Evolutionary conservation across 768 basidiomycete species (phyloP), one percentile per base, ranked within the genome.

Genomic region (Mycena belliarum): DNA sequence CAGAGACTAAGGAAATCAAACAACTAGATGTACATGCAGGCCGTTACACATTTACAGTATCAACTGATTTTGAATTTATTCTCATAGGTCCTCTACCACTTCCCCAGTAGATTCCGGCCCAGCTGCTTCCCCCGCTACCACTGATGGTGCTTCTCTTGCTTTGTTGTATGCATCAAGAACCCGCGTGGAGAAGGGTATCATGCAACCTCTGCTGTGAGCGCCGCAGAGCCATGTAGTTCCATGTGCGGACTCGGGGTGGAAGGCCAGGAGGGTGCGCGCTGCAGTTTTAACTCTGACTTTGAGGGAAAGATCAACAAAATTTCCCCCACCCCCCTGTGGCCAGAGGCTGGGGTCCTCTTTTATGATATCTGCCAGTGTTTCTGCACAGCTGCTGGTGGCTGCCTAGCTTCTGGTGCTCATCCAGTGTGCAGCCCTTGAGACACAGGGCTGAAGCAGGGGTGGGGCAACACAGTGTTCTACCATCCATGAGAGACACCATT

Each of bases 221-320:
- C 26, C 26, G 43, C 46, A 55, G 26, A 49, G 38, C 14, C 29
- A 29, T 21, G 54, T 55, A 20, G 53, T 47, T 26, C 54, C 54
- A 55, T 55, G 54, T 8, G 16, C n/a, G 6, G 29, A n/a, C 2
- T 8, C 32, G 15, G 46, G 28, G 20, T 32, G 12, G n/a, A 40
- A 41, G 5, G 26, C 23, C 2, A 55, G 9, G 1, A 55, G 15
- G 15, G 47, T 55, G 20, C 54, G 20, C 8, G 28, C 15, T 1
- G 47, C 40, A 40, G 48, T 46, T 15, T 42, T 23, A 5, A 55
- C 54, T 2, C 21, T 20, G 11, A 55, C 54, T 37, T n/a, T 29
- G 3, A 55, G 54, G 15, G 40, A 42, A 28, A 55, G 15, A 21
- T 55, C 47, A 26, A 55, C 38, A 21, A 49, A 55, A 28, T 55